Evolutionary conservation across 768 basidiomycete genomes (phyloP), one percentile per base, ranked within the genome.

Genomic region (Tubosaeta brunneosetosa): DNA sequence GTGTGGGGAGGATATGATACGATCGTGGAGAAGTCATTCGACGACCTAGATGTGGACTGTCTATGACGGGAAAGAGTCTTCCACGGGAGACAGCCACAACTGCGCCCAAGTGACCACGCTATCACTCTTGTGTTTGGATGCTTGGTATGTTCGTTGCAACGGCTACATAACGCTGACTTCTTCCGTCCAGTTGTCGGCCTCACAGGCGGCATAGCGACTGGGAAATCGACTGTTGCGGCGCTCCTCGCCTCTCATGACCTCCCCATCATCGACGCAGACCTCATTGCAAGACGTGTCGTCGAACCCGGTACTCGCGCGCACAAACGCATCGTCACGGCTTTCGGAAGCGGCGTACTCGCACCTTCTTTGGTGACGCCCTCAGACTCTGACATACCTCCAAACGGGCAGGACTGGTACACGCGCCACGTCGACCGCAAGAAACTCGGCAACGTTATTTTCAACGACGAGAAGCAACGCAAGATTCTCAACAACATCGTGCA

Each of bases 191-290:
- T 98, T 53, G 81, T 97, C 55, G 95, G 97, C 37, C 81, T 99
- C 19, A 97, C 95, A 27, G 97, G 97, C 9, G 92, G 94, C 2
- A 97, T 99, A 52, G 91, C 94, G 19, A 94, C 93, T 8, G 94
- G 95, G 49, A 99, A 99, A 73, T 97, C 94, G 0, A 89, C 93
- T 13, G 97, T 94, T 11, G 91, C 94, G 0, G 69, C 72, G 7
- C 75, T 94, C 38, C 75, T 98, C 33, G 77, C 78, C 47, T 73
- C 77, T 0, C 84, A 84, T 59, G 61, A 68, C 29, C 72, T 98
- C 29, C 90, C 92, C n/a, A 74, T 98, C 59, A 80, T 98, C 60
- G 97, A 99, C 66, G 94, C 95, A 3, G 95, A 98, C 75, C 56
- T 90, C 14, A 77, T 98, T 47, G 91, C 94, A 3, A 86, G 94